Conservation (phyloP, 192 early-diverging fungal species). For the Phycomyces nitens region DNA sequence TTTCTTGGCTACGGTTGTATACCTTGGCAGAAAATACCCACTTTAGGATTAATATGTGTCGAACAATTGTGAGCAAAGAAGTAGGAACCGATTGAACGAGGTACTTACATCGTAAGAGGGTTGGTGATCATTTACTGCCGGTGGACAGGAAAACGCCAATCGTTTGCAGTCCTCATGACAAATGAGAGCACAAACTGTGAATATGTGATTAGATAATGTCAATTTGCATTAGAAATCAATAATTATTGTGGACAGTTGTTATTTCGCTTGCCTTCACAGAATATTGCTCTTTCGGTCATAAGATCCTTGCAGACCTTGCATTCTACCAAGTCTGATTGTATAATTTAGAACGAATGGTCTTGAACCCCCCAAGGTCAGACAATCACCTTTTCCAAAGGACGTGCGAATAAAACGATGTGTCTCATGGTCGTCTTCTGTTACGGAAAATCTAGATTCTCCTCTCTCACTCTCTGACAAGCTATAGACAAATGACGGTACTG, state of each 20-base stretch:
- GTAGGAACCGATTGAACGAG: not conserved
- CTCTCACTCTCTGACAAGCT: not conserved
- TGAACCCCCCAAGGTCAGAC: not conserved
- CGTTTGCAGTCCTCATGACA: constrained; percentile 39
- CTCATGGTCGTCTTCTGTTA: constrained; percentile 19
- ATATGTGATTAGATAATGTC: not conserved
- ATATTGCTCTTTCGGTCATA: constrained; percentile 45
- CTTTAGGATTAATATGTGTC: constrained; percentile 3
- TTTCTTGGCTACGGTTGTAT: constrained; percentile 20
- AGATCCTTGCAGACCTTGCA: constrained; percentile 46
- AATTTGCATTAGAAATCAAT: not conserved
- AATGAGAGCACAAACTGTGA: constrained; percentile 30
- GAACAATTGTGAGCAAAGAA: not conserved
- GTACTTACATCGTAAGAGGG: constrained; percentile 35
- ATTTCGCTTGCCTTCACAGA: constrained; percentile 46
- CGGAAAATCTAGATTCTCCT: not conserved
- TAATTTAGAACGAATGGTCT: constrained; percentile 1
- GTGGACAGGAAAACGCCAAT: constrained; percentile 30
- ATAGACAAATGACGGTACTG: not conserved
- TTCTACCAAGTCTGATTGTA: constrained; percentile 37
- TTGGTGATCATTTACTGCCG: constrained; percentile 34
- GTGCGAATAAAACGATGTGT: constrained; percentile 55
- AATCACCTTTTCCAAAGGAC: constrained; percentile 54
- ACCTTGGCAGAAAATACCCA: constrained; percentile 38
- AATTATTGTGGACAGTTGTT: constrained; percentile 1